Conservation (phyloP, 495 filamentous ascomycete genomes). For the Penicillium longicatenatum region DNA sequence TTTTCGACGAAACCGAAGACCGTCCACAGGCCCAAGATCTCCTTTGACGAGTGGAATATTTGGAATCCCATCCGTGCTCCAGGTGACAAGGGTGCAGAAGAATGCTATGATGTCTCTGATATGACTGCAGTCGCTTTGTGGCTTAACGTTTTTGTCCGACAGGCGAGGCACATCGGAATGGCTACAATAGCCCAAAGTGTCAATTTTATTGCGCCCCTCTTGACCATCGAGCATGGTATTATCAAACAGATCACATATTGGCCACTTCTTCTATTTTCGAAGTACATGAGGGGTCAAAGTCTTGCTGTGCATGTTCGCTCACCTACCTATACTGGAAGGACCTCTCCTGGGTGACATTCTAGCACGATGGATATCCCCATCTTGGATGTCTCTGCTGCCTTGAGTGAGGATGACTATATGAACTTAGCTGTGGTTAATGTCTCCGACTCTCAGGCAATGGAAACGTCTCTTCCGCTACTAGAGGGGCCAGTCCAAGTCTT, state of each 20-base stretch:
- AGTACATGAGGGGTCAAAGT: background rate
- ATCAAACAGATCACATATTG: background rate
- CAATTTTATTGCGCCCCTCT: background rate
- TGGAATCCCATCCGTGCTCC: constrained; percentile 1
- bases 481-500: background rate
- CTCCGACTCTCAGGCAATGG: background rate
- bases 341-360: background rate
- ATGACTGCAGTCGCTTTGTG: background rate
- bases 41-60: constrained; percentile 4
- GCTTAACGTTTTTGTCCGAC: constrained; percentile 1
- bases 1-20: constrained; percentile 2
- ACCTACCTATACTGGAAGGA: background rate
- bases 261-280: background rate
- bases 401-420: background rate
- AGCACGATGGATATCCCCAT: background rate
- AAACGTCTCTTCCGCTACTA: background rate
- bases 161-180: background rate
- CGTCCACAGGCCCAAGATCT: constrained; percentile 3
- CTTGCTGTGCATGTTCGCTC: background rate
- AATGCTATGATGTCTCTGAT: background rate
- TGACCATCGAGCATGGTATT: background rate
- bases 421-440: background rate
- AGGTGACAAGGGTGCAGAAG: background rate
- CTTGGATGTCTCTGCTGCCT: background rate
- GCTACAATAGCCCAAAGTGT: background rate